Percentiles rank a stretch among this genome's conserved stretches.
These are phyloP conservation scores for Escallonia herrerae DNA, from an alignment of 129 eudicot genomes.

Conservation along the genomic window DNA sequence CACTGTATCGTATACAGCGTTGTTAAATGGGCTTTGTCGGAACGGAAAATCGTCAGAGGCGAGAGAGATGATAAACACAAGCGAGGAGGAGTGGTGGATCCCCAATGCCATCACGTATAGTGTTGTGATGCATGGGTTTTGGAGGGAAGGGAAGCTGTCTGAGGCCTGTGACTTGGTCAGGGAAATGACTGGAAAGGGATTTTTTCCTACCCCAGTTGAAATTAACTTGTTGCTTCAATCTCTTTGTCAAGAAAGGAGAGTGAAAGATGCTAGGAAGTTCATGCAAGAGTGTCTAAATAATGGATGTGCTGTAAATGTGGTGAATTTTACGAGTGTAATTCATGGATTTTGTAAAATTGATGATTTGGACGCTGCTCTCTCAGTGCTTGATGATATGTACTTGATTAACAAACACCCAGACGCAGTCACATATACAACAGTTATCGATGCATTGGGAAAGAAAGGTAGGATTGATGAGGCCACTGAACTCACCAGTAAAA, in stretches of 20 bases:
- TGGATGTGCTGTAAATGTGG: conserved; percentile 73
- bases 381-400: conserved; percentile 89
- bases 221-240: conserved; percentile 67
- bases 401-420: conserved; percentile 75
- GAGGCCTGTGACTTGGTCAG: conserved; percentile 61
- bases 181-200: conserved; percentile 74
- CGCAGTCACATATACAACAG: conserved; percentile 58
- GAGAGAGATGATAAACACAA: conserved; percentile 54
- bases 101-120: conserved; percentile 85
- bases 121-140: conserved; percentile 73
- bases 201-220: conserved; percentile 73
- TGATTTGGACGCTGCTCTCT: conserved; percentile 66
- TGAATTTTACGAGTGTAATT: conserved; percentile 70
- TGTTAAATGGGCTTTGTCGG: conserved; percentile 71
- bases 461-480: conserved; percentile 67
- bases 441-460: conserved; percentile 64
- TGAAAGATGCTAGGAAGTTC: conserved; percentile 54
- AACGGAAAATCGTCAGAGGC: conserved; percentile 72
- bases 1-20: conserved; percentile 65
- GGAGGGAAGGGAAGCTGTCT: conserved; percentile 60
- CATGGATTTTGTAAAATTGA: conserved; percentile 71
- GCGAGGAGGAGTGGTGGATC: conserved; percentile 89
- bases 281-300: conserved; percentile 65
- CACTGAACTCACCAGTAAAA: conserved; percentile 52
- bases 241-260: conserved; percentile 54